A percentile compares a stretch with the other conserved stretches of the same genome.
Evolutionary conservation across 2,329 filamentous ascomycete genomes (phyloP).

Genomic region (Thelonectria olida): DNA sequence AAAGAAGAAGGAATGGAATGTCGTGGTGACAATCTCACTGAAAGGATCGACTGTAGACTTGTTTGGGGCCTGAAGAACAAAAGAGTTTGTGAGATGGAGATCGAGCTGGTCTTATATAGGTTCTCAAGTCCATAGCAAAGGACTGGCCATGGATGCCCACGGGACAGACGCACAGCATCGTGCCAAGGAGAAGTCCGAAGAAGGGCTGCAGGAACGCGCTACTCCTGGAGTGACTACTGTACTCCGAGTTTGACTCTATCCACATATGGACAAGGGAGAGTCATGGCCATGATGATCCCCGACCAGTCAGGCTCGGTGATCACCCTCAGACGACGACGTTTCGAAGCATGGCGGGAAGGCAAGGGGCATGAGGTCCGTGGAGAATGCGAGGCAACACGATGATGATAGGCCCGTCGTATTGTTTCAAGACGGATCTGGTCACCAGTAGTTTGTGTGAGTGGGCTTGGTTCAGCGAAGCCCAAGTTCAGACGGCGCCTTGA

Average conservation of each 20-base stretch:
- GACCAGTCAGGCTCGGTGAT: constrained; percentile 37
- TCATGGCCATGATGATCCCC: constrained; percentile 29
- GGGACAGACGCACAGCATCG: constrained; percentile 18
- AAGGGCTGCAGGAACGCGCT: constrained; percentile 32
- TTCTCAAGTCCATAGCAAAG: constrained; percentile 18
- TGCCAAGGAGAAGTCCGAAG: constrained; percentile 17
- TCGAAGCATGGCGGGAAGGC: constrained; percentile 51
- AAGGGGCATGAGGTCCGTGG: constrained; percentile 41
- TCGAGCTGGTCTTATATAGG: constrained; percentile 36
- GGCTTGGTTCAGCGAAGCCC: constrained; percentile 29
- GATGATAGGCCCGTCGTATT: constrained; percentile 44
- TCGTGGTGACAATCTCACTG: constrained; percentile 41
- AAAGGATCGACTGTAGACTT: constrained; percentile 41
- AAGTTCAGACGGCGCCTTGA: constrained; percentile 31
- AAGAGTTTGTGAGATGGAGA: constrained; percentile 22
- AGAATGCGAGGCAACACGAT: constrained; percentile 25
- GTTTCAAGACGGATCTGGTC: constrained; percentile 42
- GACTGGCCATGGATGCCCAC: constrained; percentile 28
- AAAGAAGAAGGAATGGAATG: constrained; percentile 41
- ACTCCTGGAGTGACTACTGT: constrained; percentile 11
- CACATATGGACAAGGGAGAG: constrained; percentile 43
- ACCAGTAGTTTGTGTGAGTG: constrained; percentile 36
- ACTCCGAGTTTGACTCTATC: constrained; percentile 29
- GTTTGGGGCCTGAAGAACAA: constrained; percentile 38
- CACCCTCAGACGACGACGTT: constrained; percentile 41